Base-by-base conservation (phyloP, 305 asterid genomes). In the Solanum hybrid region DNA sequence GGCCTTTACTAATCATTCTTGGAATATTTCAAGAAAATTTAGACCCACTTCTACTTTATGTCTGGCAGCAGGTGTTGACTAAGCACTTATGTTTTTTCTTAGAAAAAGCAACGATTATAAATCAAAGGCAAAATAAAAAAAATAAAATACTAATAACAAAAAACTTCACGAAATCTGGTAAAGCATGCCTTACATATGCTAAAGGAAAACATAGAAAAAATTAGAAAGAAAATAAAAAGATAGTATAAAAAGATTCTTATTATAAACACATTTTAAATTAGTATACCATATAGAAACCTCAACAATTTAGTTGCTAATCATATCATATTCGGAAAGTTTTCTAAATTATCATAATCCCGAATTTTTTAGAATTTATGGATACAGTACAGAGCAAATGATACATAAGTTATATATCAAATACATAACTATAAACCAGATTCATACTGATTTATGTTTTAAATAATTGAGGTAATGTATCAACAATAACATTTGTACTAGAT, bases 11-110 rank as follows among this genome's bases (percentile, higher is more conserved):
- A 92, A 96, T 94, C 95, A 94, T 94, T 93, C 85, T 84, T 89
- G 94, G 98, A 95, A 93, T 96, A 94, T 93, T 91, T 95, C 93
- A 92, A 92, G 94, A 94, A 93, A 89, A 89, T 73, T 79, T 57
- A 86, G 95, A 86, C 97, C 97, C 95, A 95, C 95, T 64, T 86
- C 92, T 88, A 31, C 96, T 92, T 95, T 96, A 88, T 93, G 95
- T 93, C 95, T 85, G 84, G 78, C 87, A 91, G 90, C 93, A 87
- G 91, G 91, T 94, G 92, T 94, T 94, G 90, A 91, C 93, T 90
- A 88, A 39, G 18, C 61, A 10, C 82, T 87, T 87, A 80, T 88
- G 22, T 57, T 35, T 40, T 34, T 14, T 20, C 29, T 86, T 12
- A 64, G 8, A 29, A 35, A 87, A 87, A 26, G 80, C 61, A 69